Base-by-base conservation (phyloP, 768 basidiomycete genomes). In the Suillus ampliporus region DNA sequence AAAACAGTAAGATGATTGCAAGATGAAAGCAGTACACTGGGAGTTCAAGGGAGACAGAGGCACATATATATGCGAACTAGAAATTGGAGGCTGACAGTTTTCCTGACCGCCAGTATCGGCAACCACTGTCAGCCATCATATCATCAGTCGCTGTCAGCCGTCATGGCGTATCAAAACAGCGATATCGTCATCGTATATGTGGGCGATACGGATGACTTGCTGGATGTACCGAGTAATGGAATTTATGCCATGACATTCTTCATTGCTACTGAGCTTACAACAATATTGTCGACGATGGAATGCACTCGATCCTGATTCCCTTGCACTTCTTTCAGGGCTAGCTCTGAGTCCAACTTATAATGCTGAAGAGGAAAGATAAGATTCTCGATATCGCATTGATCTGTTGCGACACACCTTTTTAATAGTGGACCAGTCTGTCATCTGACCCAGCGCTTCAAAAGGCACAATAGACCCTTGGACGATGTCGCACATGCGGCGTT, bases 241-340 rank as follows among this genome's bases (percentile, higher is more conserved):
- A 31, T 54, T 61, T 64, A 74, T 26, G 68, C 58, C 72, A 69
- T 43, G 52, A 94, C 90, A 54, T 80, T 86, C 76, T 95, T 95
- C 85, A 89, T 89, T 51, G 93, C 93, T 6, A 94, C 91, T 10
- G 86, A 81, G 64, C 90, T 93, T n/a, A 84, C 77, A 8, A 91
- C 90, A 37, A 95, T 85, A 61, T 86, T 83, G 68, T 91, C 85
- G 13, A 92, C 76, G 17, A 79, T 72, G 1, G 63, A 66, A 21
- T 68, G 76, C 66, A 84, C 86, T 34, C 66, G 76, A 46, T 50
- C 65, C 7, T 62, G 61, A 50, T 83, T 68, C 13, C 74, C 77
- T 34, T 72, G 72, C 0, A 72, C 69, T 8, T 75, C 79, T 26
- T 73, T 74, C 15, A 81, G 71, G 3, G 77, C 80, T 0, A 75